Evolutionary conservation across 108 stramenopile genomes (phyloP).

Genomic region (Bacterosira constricta): DNA sequence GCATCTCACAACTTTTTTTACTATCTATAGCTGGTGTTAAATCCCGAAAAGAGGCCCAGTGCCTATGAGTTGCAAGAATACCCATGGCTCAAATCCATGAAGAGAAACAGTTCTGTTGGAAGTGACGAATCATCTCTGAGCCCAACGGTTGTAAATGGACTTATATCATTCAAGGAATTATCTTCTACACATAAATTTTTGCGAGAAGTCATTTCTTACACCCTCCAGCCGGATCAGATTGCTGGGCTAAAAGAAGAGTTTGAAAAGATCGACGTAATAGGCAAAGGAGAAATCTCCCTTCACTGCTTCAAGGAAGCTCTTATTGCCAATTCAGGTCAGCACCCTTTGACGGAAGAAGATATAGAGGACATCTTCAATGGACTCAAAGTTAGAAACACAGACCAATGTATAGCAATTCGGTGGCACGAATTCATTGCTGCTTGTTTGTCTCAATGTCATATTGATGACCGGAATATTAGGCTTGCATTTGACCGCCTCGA

Average conservation of each 20-base stretch:
- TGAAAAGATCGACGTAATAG: slow-evolving; percentile 69
- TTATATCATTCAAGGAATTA: slow-evolving; percentile 66
- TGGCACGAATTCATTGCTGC: slow-evolving; percentile 86
- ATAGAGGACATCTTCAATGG: slow-evolving; percentile 67
- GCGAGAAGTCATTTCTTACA: slow-evolving; percentile 76
- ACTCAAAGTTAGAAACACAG: slow-evolving; percentile 47
- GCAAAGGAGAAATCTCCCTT: slow-evolving; percentile 67
- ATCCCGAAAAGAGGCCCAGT: slow-evolving; percentile 60
- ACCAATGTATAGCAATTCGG: slow-evolving; percentile 59
- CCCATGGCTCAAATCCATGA: slow-evolving; percentile 53
- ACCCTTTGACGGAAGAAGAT: slow-evolving; percentile 59
- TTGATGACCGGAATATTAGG: slow-evolving; percentile 75
- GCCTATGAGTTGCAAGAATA: slow-evolving; percentile 57
- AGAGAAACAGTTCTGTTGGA: slow-evolving; percentile 8
- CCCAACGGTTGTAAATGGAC: slow-evolving; percentile 50
- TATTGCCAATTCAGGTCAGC: slow-evolving; percentile 46
- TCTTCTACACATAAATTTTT: slow-evolving; percentile 67
- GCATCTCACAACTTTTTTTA: no score
- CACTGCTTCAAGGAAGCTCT: slow-evolving; percentile 58
- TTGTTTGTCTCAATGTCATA: slow-evolving; percentile 61
- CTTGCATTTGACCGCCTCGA: slow-evolving; percentile 81
- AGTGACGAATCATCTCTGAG: slow-evolving; percentile 43
- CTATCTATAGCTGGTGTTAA: slow-evolving; percentile 45
- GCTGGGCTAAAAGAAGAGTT: slow-evolving; percentile 61
- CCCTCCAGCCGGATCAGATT: slow-evolving; percentile 75